These are phyloP conservation scores for Atkinsonella texensis DNA, from an alignment of 2,329 filamentous ascomycete genomes.

Conservation along the genomic window DNA sequence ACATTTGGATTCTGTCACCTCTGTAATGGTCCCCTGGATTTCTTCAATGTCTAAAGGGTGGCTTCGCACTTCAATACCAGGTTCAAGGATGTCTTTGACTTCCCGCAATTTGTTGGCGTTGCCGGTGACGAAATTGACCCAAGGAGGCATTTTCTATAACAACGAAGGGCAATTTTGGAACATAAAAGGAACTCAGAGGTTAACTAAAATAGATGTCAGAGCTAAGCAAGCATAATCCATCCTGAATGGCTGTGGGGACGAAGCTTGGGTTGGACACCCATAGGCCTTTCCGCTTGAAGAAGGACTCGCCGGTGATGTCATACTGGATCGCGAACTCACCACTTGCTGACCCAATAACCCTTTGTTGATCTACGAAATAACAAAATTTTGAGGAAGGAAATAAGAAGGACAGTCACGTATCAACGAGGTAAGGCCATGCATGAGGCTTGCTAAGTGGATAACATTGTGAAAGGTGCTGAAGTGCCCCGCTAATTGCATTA, in stretches of 20 bases:
- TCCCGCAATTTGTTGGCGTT: conserved; percentile 91
- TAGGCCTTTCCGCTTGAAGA: too few species aligned
- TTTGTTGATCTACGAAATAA: too few species aligned
- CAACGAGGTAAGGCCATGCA: background rate
- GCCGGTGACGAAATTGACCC: conserved; percentile 87
- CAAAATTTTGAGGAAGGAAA: too few species aligned
- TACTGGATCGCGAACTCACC: too few species aligned
- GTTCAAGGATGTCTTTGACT: conserved; percentile 74
- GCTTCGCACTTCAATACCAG: conserved; percentile 60
- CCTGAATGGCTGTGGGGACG: background rate
- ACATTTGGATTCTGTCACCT: conserved; percentile 83
- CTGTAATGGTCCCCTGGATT: conserved; percentile 84
- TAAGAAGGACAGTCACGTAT: background rate
- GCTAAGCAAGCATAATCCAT: background rate
- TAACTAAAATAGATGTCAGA: background rate
- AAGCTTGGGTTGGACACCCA: too few species aligned
- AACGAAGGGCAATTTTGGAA: background rate
- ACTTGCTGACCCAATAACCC: too few species aligned
- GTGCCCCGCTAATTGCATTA: background rate
- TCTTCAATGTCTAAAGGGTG: conserved; percentile 72
- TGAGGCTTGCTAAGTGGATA: background rate
- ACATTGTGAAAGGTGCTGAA: background rate
- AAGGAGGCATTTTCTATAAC: conserved; percentile 25
- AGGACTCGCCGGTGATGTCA: too few species aligned
- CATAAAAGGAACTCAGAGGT: background rate